These are phyloP conservation scores for Pichia membranifaciens DNA, from an alignment of 805 yeast genomes.

Conservation along the genomic window DNA sequence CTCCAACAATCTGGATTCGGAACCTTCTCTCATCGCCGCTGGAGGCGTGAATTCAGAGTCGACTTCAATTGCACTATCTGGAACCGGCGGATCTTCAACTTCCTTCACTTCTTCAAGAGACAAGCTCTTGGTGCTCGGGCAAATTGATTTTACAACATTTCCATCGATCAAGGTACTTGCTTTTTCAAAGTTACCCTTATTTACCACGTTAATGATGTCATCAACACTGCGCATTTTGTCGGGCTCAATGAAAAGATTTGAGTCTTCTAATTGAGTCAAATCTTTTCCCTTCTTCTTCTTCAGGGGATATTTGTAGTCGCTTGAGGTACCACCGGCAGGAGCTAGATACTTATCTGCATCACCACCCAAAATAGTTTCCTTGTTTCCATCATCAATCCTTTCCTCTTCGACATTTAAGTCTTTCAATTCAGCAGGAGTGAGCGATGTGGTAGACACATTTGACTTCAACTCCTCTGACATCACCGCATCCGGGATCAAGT, in stretches of 20 bases:
- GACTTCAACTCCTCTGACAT: slow-evolving; percentile 6
- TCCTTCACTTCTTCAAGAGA: slow-evolving; percentile 13
- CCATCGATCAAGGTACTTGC: slow-evolving; percentile 12
- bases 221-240: slow-evolving; percentile 25
- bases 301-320: slow-evolving; percentile 8
- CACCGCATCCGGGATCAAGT: slow-evolving; percentile 32
- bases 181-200: slow-evolving; percentile 25
- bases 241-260: slow-evolving; percentile 21
- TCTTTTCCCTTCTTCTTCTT: slow-evolving; percentile 5
- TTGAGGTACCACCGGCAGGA: slow-evolving; percentile 29
- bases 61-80: slow-evolving; percentile 32
- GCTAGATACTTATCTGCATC: slow-evolving; percentile 30
- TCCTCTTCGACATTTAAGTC: slow-evolving; percentile 3
- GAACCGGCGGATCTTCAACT: slow-evolving; percentile 22
- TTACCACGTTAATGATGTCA: slow-evolving; percentile 29
- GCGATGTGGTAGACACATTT: background rate
- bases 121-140: slow-evolving; percentile 6
- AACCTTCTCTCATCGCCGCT: slow-evolving; percentile 41
- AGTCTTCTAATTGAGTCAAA: background rate
- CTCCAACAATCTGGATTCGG: slow-evolving; percentile 27
- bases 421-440: background rate
- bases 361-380: slow-evolving; percentile 26
- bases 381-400: slow-evolving; percentile 7
- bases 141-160: slow-evolving; percentile 14
- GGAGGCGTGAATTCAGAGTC: slow-evolving; percentile 38